Percentiles rank a stretch among this genome's conserved stretches.
phyloP scores from a whole-genome alignment of 257 asterid genomes.

The Perilla frutescens region DNA sequence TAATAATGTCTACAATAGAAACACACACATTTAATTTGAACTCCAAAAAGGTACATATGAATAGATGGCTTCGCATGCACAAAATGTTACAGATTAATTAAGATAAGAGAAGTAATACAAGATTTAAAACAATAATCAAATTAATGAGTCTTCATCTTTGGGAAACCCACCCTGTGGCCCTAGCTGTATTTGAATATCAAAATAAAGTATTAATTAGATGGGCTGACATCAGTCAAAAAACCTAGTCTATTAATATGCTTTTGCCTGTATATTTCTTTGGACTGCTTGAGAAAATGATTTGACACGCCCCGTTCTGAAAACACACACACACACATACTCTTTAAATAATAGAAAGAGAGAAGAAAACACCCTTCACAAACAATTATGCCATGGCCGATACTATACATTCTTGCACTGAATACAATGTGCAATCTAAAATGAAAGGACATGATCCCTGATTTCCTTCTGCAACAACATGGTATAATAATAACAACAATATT shows the following conservation, averaged over 20 bases:
- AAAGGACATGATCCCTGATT: slow-evolving; percentile 16
- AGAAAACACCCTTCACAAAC: neutral
- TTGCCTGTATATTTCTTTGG: slow-evolving; percentile 38
- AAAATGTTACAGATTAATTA: too few relatives aligned
- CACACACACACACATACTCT: neutral
- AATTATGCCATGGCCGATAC: neutral
- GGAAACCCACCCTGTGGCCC: slow-evolving; percentile 2
- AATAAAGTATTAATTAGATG: slow-evolving; percentile 26
- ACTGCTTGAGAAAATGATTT: slow-evolving; percentile 40
- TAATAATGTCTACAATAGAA: too few relatives aligned
- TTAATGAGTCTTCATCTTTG: slow-evolving; percentile 9
- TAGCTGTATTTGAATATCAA: slow-evolving; percentile 19
- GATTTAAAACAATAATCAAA: neutral
- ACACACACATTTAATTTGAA: too few relatives aligned
- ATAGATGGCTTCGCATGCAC: too few relatives aligned
- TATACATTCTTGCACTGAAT: slow-evolving; percentile 56
- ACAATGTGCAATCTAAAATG: slow-evolving; percentile 35
- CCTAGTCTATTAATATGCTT: slow-evolving; percentile 31
- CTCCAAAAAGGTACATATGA: too few relatives aligned
- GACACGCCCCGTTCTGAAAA: slow-evolving; percentile 39
- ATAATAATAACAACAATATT: too few relatives aligned
- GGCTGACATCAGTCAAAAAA: slow-evolving; percentile 34
- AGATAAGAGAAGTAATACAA: neutral
- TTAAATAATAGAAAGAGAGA: neutral
- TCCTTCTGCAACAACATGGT: neutral